Conservation (phyloP, 129 eudicot genomes). For the Chrysanthemum makinoi region DNA sequence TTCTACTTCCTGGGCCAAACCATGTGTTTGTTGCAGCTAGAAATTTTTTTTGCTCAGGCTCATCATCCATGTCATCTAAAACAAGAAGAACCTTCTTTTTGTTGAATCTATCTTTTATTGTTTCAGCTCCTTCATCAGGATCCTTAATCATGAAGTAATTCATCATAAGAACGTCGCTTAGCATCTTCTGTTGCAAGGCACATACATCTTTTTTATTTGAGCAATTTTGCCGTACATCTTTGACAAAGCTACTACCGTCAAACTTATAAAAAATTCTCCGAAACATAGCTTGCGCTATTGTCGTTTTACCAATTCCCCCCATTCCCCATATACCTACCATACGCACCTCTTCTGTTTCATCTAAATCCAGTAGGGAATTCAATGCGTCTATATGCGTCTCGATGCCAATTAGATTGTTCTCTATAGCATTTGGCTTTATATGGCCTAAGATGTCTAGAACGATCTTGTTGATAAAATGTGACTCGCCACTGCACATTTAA, state of each 20-base stretch:
- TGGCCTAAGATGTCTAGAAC: background rate
- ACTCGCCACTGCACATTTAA: background rate
- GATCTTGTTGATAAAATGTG: background rate
- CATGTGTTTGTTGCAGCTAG: too few relatives aligned
- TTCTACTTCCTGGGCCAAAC: too few relatives aligned
- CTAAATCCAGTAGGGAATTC: background rate
- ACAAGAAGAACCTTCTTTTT: background rate
- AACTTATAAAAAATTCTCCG: background rate
- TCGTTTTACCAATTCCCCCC: conserved; percentile 12
- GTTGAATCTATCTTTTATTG: background rate
- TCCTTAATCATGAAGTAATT: background rate
- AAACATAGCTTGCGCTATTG: background rate
- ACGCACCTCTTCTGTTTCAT: conserved; percentile 3
- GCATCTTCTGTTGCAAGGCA: background rate
- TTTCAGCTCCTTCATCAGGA: background rate
- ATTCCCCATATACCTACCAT: conserved; percentile 3
- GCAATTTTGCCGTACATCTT: background rate
- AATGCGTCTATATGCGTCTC: background rate
- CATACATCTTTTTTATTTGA: background rate
- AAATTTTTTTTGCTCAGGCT: too few relatives aligned
- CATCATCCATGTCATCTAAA: too few relatives aligned
- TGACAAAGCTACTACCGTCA: conserved; percentile 3
- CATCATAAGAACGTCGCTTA: background rate
- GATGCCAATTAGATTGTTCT: conserved; percentile 1
- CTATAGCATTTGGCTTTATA: background rate